Base-by-base conservation (phyloP, 2,329 filamentous ascomycete genomes). In the Ustulina deusta region DNA sequence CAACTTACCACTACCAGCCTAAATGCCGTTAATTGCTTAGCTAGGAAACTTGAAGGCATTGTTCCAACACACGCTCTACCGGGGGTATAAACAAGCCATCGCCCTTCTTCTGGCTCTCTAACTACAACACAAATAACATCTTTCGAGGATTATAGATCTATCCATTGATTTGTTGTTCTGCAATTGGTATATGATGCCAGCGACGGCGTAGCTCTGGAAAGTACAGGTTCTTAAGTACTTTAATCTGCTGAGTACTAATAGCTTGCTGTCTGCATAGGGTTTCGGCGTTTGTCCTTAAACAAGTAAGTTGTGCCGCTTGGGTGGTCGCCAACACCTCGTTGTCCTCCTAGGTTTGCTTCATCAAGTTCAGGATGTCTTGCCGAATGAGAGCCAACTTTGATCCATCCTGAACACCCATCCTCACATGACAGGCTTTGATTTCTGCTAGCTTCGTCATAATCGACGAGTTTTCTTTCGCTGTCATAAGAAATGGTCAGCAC, bases 1-100 rank as follows among this genome's bases (percentile, higher is more conserved):
- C 48, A 49, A 54, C 13, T 61, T 61, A 6, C 59, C 59, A 20
- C 59, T 61, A 7, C 59, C 59, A 6, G 59, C 59, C 59, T 61
- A 11, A 5, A 42, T n/a, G 6, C 0, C 34, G 20, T 61, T 52
- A n/a, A 25, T 29, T n/a, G 1, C 20, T 51, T 36, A 40, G 32
- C 13, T 11, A 15, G 10, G 6, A 25, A 25, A 20, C 6, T 4
- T 10, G 27, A 40, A 40, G 5, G 20, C 11, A 15, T 3, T 6
- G 48, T 36, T 36, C 20, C 2, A 27, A 9, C 10, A 55, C 20
- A 40, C 27, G 42, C 52, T 56, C 10, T 56, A 27, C 52, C 52
- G 3, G 52, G 27, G 34, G 42, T 42, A n/a, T 56, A 56, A 56
- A 56, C 4, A 56, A 15, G 10, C 34, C 22, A 15, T 56, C 52